These are phyloP conservation scores for Penicillium hordei DNA, from an alignment of 2,329 filamentous ascomycete species.

Conservation along the genomic window DNA sequence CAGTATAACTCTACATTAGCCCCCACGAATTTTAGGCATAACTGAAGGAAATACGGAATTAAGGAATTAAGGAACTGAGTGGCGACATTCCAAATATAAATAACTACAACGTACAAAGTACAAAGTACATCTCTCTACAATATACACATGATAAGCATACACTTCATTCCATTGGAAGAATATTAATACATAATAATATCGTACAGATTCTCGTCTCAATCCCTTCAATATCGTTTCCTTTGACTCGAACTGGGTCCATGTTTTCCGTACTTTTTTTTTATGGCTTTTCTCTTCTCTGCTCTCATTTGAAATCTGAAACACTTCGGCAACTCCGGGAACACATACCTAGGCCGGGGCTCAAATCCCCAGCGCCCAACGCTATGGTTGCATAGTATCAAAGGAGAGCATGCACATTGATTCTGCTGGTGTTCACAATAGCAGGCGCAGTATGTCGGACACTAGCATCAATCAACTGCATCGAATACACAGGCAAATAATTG, in stretches of 20 bases:
- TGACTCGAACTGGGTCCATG: background rate
- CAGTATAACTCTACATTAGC: background rate
- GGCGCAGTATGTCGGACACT: background rate
- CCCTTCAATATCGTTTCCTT: background rate
- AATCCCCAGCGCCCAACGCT: background rate
- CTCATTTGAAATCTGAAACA: background rate
- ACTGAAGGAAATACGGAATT: background rate
- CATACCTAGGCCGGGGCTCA: background rate
- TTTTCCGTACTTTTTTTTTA: background rate
- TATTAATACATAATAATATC: background rate
- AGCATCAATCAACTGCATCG: background rate
- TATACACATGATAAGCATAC: background rate
- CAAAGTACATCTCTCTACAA: background rate
- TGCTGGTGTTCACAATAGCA: constrained; percentile 4
- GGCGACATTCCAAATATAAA: background rate
- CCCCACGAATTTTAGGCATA: background rate
- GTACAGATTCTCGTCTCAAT: background rate
- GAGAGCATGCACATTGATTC: background rate
- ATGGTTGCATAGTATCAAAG: background rate
- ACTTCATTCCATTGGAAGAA: background rate
- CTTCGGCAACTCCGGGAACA: background rate
- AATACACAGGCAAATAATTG: background rate
- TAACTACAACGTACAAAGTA: background rate
- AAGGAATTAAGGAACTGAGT: background rate
- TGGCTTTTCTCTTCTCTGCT: background rate